phyloP scores from a whole-genome alignment of 2,329 filamentous ascomycete species.

The Fusarium palustre region DNA sequence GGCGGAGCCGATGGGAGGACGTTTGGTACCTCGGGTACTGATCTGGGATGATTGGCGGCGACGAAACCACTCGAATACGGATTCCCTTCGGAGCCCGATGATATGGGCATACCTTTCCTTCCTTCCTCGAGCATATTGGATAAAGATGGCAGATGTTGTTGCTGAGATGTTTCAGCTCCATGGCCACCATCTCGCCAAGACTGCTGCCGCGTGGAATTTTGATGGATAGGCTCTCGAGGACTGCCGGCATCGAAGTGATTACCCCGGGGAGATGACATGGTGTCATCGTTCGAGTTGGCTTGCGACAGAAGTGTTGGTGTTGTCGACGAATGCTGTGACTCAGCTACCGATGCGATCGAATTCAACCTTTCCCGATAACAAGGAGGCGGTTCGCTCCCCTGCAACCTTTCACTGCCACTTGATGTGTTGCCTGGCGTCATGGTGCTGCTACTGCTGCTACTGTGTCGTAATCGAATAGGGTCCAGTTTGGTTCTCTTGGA shows the following conservation, averaged over 20 bases:
- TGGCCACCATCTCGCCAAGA: slow-evolving; percentile 46
- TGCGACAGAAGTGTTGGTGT: slow-evolving; percentile 52
- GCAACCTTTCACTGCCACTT: slow-evolving; percentile 61
- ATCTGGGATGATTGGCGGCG: slow-evolving; percentile 48
- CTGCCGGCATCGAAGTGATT: slow-evolving; percentile 53
- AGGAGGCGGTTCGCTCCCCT: slow-evolving; percentile 62
- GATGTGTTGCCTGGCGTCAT: slow-evolving; percentile 53
- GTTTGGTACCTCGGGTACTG: slow-evolving; percentile 44
- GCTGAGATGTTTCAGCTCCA: slow-evolving; percentile 39
- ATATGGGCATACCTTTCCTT: slow-evolving; percentile 31
- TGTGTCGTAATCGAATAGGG: slow-evolving; percentile 50
- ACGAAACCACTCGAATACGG: slow-evolving; percentile 48
- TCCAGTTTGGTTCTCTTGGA: slow-evolving; percentile 64
- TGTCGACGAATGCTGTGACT: slow-evolving; percentile 58
- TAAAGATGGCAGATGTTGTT: slow-evolving; percentile 59
- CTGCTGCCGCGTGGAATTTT: slow-evolving; percentile 46
- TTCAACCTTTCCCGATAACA: slow-evolving; percentile 60
- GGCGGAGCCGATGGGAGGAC: slow-evolving; percentile 46
- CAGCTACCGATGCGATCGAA: slow-evolving; percentile 60
- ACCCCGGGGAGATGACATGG: slow-evolving; percentile 57
- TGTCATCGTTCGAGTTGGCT: slow-evolving; percentile 57
- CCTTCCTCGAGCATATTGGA: slow-evolving; percentile 61
- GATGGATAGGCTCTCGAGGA: slow-evolving; percentile 44
- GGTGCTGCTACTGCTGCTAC: slow-evolving; percentile 53
- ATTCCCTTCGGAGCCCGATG: slow-evolving; percentile 39